A percentile compares a stretch with the other conserved stretches of the same genome.
These are phyloP conservation scores for Cladorrhinum sp. DNA, from an alignment of 2,329 filamentous ascomycete species.

Conservation along the genomic window DNA sequence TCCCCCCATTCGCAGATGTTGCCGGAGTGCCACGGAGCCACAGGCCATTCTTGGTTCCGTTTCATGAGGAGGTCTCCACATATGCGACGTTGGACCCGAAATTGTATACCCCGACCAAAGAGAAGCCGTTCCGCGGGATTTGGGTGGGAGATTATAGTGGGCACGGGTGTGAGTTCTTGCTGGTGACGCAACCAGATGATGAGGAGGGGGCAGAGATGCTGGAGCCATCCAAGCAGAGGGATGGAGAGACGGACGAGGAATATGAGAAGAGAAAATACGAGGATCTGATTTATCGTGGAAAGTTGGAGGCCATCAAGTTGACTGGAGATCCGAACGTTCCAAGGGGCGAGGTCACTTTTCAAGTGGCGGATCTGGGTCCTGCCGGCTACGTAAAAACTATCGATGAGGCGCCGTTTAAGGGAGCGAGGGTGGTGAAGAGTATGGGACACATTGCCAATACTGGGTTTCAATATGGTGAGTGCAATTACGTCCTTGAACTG, in stretches of 20 bases:
- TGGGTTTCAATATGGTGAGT: constrained; percentile 70
- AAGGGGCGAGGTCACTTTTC: constrained; percentile 78
- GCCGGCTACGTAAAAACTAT: constrained; percentile 62
- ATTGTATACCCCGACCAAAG: constrained; percentile 74
- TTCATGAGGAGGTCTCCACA: constrained; percentile 55
- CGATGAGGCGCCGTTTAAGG: constrained; percentile 66
- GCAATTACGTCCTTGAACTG: constrained; percentile 9
- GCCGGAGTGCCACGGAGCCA: too few species aligned
- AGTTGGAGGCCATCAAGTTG: constrained; percentile 81
- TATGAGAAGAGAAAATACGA: constrained; percentile 45
- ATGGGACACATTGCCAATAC: constrained; percentile 73
- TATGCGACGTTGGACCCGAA: constrained; percentile 68
- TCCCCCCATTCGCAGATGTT: too few species aligned
- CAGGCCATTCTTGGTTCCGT: background rate
- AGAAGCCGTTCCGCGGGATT: constrained; percentile 84
- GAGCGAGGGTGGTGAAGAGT: constrained; percentile 69
- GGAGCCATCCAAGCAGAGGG: constrained; percentile 39
- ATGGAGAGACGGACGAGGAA: constrained; percentile 44
- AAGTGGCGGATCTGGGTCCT: constrained; percentile 71
- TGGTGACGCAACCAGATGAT: constrained; percentile 71
- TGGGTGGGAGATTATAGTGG: constrained; percentile 89
- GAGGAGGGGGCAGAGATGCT: constrained; percentile 40
- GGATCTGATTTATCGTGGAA: constrained; percentile 58
- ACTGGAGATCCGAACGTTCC: constrained; percentile 91
- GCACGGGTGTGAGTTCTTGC: constrained; percentile 85